Evolutionary conservation across 768 basidiomycete species (phyloP), one percentile per base, ranked within the genome.

Genomic region (Lactarius tabidus): DNA sequence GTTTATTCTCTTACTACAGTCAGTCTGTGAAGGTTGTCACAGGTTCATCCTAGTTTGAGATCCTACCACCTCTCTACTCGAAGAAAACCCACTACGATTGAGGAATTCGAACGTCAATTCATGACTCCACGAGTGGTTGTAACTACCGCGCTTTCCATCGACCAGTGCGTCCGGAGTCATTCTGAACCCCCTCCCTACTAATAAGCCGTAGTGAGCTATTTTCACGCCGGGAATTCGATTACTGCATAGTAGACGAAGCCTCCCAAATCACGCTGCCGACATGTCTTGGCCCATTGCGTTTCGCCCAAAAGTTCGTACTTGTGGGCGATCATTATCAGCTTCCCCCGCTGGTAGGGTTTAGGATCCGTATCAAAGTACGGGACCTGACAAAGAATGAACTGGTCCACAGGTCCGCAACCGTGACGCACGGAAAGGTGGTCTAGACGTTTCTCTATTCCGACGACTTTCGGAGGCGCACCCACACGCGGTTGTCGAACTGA

Each of bases 261-360:
- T 98, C 97, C 0, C 96, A 98, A 73, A 95, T 98, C 68, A 98
- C 97, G 0, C 76, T 98, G 1, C 97, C 97, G 0, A 96, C 95
- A 0, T 98, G 94, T 71, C 79, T 98, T 1, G 97, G 97, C 6
- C 97, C 97, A 0, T 78, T 98, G 3, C 86, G 95, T 1, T 92
- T 89, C 71, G 94, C 95, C 2, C 84, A 94, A 58, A 92, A 82
- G 48, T 99, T 98, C 69, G 85, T 98, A 6, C 87, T 98, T 15
- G 96, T 98, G 20, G 97, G 97, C 8, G 97, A 98, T 73, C 97
- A 99, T 76, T 93, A 90, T 78, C 97, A 99, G 71, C 85, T 99
- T 2, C 96, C 96, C 12, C 97, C 97, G 0, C 82, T 98, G 45
- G 96, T 96, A 70, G 63, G 83, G 7, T 14, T 70, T 2, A 36